Evolutionary conservation across 495 filamentous ascomycete species (phyloP).

Genomic region (Schizothecium vesticola): DNA sequence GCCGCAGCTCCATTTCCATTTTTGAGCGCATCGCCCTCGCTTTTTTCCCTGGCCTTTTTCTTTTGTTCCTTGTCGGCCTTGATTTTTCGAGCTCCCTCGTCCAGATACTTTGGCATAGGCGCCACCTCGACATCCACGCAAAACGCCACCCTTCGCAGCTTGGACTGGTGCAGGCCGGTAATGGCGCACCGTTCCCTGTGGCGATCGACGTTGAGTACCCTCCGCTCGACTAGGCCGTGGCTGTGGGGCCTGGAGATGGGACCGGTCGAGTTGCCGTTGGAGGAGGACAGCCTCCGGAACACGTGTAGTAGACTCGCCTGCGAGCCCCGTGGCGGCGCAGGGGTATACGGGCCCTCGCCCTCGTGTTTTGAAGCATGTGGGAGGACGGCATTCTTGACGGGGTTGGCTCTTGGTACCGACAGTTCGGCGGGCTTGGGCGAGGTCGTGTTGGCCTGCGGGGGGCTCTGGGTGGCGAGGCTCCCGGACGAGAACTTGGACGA

Average conservation of each 20-base stretch:
- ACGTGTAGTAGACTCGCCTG: conserved; percentile 76
- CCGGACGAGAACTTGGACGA: conserved; percentile 88
- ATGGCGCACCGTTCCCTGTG: conserved; percentile 74
- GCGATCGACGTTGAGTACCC: conserved; percentile 79
- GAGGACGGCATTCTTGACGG: conserved; percentile 49
- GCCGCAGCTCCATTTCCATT: conserved; percentile 48
- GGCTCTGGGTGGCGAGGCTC: conserved; percentile 40
- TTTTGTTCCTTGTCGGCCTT: conserved; percentile 53
- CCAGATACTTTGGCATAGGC: conserved; percentile 49
- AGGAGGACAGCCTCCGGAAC: conserved; percentile 73
- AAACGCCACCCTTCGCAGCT: conserved; percentile 83
- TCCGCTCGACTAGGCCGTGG: conserved; percentile 62
- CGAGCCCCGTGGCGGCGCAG: conserved; percentile 57
- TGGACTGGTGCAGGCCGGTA: conserved; percentile 70
- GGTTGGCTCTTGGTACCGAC: conserved; percentile 50
- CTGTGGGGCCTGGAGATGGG: conserved; percentile 38
- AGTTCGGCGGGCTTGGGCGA: conserved; percentile 51
- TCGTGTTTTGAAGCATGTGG: conserved; percentile 44
- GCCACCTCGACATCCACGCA: conserved; percentile 98
- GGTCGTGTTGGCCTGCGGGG: conserved; percentile 36
- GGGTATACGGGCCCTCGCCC: conserved; percentile 57
- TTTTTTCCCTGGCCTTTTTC: conserved; percentile 62
- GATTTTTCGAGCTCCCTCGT: conserved; percentile 31
- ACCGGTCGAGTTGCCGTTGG: conserved; percentile 44
- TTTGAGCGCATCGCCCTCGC: conserved; percentile 65